phyloP scores from a whole-genome alignment of 225 moss, liverwort and hornwort genomes.

The Bryum argenteum region DNA sequence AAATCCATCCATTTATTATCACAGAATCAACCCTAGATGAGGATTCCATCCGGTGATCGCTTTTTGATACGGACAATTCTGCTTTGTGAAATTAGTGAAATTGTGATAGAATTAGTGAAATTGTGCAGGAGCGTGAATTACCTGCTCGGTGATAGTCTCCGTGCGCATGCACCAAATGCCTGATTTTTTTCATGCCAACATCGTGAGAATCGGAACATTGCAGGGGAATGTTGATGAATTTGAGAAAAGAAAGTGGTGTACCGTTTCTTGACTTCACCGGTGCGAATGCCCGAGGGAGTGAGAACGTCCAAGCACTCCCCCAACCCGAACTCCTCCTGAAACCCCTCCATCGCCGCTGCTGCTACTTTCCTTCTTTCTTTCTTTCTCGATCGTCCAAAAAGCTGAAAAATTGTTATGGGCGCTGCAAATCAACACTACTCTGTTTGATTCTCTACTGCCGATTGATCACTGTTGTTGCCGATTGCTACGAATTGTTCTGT shows the following conservation, averaged over 20 bases:
- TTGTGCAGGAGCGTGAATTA: not conserved
- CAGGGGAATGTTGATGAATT: not conserved
- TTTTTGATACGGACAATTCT: too few species aligned
- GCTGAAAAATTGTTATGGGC: not conserved
- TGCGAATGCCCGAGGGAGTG: slow-evolving; percentile 57
- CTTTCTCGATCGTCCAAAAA: too few species aligned
- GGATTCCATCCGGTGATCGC: not conserved
- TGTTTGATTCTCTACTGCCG: too few species aligned
- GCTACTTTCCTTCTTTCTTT: too few species aligned
- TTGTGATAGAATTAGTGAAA: too few species aligned
- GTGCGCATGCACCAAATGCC: slow-evolving; percentile 87
- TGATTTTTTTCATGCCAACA: slow-evolving; percentile 37
- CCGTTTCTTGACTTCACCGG: slow-evolving; percentile 70
- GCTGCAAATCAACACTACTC: too few species aligned
- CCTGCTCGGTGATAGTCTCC: slow-evolving; percentile 93
- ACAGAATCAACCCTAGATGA: slow-evolving; percentile 5
- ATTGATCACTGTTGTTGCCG: too few species aligned
- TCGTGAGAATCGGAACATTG: not conserved
- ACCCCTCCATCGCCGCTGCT: slow-evolving; percentile 28
- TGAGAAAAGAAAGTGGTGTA: not conserved
- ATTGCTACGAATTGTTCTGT: too few species aligned
- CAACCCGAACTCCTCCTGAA: slow-evolving; percentile 40
- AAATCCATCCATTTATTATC: not conserved
- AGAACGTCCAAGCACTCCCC: slow-evolving; percentile 79
- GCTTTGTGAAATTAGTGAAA: too few species aligned